phyloP scores from a whole-genome alignment of 1,284 basidiomycete species.

The Xerocomus cyaneibrunnescens region DNA sequence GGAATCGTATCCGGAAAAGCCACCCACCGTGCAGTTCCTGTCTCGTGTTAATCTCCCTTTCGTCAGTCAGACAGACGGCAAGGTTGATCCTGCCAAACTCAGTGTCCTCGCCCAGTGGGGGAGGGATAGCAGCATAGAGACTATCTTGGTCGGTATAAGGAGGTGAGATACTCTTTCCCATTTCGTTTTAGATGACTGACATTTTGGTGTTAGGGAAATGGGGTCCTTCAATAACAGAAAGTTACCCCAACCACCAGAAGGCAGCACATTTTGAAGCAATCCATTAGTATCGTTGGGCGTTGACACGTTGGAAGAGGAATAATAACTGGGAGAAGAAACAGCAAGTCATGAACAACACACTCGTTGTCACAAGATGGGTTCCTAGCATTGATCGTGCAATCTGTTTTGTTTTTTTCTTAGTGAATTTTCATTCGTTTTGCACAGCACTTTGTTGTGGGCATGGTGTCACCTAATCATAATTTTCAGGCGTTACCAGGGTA shows the following conservation, averaged over 20 bases:
- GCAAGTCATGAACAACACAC: slow-evolving; percentile 12
- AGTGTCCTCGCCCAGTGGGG: slow-evolving; percentile 74
- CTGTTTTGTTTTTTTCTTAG: slow-evolving; percentile 15
- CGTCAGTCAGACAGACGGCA: slow-evolving; percentile 74
- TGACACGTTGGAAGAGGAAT: slow-evolving; percentile 7
- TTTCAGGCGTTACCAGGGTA: not conserved
- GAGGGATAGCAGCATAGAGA: slow-evolving; percentile 78
- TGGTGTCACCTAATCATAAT: not conserved
- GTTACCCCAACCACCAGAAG: slow-evolving; percentile 92
- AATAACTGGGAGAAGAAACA: slow-evolving; percentile 13
- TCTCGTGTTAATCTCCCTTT: slow-evolving; percentile 96
- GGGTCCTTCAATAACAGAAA: slow-evolving; percentile 89
- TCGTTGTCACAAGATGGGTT: slow-evolving; percentile 14
- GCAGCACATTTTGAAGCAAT: slow-evolving; percentile 57
- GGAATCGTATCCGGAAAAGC: slow-evolving; percentile 76
- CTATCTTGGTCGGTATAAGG: slow-evolving; percentile 86
- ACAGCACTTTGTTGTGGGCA: not conserved
- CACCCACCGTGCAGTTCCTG: slow-evolving; percentile 81
- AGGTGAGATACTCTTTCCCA: slow-evolving; percentile 46
- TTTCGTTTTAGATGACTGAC: slow-evolving; percentile 2
- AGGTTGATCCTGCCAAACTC: slow-evolving; percentile 73
- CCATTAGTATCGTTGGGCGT: not conserved
- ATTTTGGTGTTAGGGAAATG: slow-evolving; percentile 75
- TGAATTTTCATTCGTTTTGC: slow-evolving; percentile 16
- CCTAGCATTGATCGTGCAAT: slow-evolving; percentile 23